phyloP scores from a whole-genome alignment of 768 basidiomycete species.

The Russula dissimulans region DNA sequence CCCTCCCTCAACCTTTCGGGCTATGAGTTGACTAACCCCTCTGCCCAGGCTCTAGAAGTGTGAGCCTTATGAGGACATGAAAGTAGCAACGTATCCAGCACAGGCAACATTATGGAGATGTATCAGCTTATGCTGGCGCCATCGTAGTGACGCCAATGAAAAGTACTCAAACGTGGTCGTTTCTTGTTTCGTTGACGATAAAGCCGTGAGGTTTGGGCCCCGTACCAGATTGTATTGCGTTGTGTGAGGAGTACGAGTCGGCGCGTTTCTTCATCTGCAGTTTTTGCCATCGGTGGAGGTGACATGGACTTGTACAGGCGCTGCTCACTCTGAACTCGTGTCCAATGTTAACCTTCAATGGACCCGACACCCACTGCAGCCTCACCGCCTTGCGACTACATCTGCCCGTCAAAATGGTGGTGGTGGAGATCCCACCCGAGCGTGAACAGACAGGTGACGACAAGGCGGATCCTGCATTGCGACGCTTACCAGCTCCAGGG shows the following conservation, averaged over 20 bases:
- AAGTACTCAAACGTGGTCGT: too few relatives aligned
- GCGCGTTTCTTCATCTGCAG: slow-evolving; percentile 20
- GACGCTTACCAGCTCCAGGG: slow-evolving; percentile 90
- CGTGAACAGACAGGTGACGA: slow-evolving; percentile 76
- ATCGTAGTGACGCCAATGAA: too few relatives aligned
- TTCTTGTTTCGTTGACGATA: too few relatives aligned
- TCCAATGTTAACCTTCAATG: too few relatives aligned
- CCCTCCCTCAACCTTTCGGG: too few relatives aligned
- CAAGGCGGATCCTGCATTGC: slow-evolving; percentile 87
- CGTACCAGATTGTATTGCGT: too few relatives aligned
- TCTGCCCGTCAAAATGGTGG: slow-evolving; percentile 75
- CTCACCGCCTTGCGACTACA: slow-evolving; percentile 74
- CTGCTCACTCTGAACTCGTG: slow-evolving; percentile 95
- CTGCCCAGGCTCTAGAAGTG: too few relatives aligned
- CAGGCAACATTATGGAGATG: too few relatives aligned
- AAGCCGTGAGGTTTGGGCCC: too few relatives aligned
- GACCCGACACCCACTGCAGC: slow-evolving; percentile 83
- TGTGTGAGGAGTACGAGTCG: slow-evolving; percentile 77
- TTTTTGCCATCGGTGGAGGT: neutral
- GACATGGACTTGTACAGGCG: slow-evolving; percentile 34
- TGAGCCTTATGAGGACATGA: slow-evolving; percentile 19
- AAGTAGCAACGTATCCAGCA: slow-evolving; percentile 34
- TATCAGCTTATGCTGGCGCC: too few relatives aligned
- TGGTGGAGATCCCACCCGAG: slow-evolving; percentile 86
- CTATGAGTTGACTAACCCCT: too few relatives aligned